A percentile compares a stretch with the other conserved stretches of the same genome.
These are phyloP conservation scores for Calocybe cyanea DNA, from an alignment of 768 basidiomycete species.

Conservation along the genomic window DNA sequence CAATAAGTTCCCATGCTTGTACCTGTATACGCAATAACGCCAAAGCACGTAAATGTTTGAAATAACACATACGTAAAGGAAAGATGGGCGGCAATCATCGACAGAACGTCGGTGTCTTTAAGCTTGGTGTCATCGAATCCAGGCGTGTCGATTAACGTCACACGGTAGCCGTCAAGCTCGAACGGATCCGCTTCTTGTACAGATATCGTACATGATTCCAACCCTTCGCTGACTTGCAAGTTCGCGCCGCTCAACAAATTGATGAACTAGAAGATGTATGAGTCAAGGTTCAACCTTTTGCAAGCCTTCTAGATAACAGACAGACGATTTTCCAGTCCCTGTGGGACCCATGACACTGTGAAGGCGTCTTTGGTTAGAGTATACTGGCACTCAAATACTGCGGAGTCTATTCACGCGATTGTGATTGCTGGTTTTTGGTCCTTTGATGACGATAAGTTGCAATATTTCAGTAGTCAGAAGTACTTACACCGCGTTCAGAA, in stretches of 20 bases:
- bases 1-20: conserved; percentile 33
- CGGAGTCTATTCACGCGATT: conserved; percentile 9
- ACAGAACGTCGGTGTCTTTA: conserved; percentile 45
- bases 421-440: conserved; percentile 6
- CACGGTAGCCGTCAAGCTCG: conserved; percentile 33
- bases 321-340: conserved; percentile 36
- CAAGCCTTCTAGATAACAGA: conserved; percentile 15
- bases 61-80: conserved; percentile 24
- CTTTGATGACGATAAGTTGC: neutral
- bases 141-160: conserved; percentile 55
- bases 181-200: conserved; percentile 42
- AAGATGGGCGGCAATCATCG: conserved; percentile 44
- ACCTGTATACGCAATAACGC: conserved; percentile 15
- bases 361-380: neutral
- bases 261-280: conserved; percentile 54
- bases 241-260: conserved; percentile 48
- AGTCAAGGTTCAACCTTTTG: too few relatives aligned
- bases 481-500: neutral
- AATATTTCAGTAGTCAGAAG: neutral
- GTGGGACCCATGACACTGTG: conserved; percentile 35
- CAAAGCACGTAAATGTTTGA: neutral
- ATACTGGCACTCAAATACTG: neutral
- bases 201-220: conserved; percentile 48
- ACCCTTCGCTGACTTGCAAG: conserved; percentile 39
- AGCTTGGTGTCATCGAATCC: conserved; percentile 54